Base-by-base conservation (phyloP, 257 asterid genomes). In the Penstemon barbatus region DNA sequence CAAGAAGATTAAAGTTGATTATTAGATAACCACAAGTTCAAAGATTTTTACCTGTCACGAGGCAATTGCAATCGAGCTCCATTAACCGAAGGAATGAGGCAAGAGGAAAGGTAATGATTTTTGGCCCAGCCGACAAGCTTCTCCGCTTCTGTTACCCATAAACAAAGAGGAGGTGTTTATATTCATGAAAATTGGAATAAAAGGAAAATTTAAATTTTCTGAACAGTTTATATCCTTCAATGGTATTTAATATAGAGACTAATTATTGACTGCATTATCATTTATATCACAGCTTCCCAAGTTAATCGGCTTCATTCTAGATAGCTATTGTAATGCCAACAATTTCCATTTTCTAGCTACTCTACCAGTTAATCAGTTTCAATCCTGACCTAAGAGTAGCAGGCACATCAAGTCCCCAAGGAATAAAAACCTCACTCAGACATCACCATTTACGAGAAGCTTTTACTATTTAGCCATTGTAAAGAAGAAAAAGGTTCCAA, bases 51-150 rank as follows among this genome's bases (percentile, higher is more conserved):
- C 97, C 99, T 93, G 81, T 87, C 90, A 59, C 84, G 86, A 71
- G 97, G 97, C 63, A 93, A 63, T 57, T 85, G 83, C 77, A 90
- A 70, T 56, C 90, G 84, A 52, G 76, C 94, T 70, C 87, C 96
- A 84, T 87, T 93, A 9, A 90, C 86, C 53, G 71, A 80, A 74
- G 96, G 97, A 78, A 58, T 72, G 48, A 66, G 76, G 74, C 97
- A 88, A 0, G 92, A 83, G 67, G 89, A 87, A 73, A 93, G 88
- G 87, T 91, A 86, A 79, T 89, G 95, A 75, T 79, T 93, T 79
- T 86, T 90, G 61, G 99, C 97, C 99, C 99, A 93, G 71, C 99
- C 99, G 58, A 87, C 84, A 67, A 93, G 87, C 77, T 75, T 88
- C 80, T 93, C 96, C 38, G 97, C 96, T 81, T 93, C 99, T 93